Conservation (phyloP, 352 stramenopile genomes). For the Globisporangium viniferum region DNA sequence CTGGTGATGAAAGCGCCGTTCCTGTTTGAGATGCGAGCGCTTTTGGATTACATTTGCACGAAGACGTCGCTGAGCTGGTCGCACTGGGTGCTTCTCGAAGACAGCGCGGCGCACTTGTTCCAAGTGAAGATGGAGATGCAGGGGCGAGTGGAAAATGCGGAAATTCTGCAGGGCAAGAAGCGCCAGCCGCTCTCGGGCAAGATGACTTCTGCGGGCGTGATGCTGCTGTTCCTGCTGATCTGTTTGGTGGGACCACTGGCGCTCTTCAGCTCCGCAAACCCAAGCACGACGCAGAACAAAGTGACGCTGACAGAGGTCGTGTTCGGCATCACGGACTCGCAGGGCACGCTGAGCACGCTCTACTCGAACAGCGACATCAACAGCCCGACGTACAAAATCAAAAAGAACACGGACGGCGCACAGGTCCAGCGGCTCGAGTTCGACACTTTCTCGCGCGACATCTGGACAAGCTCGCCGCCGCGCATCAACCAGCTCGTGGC, state of each 20-base stretch:
- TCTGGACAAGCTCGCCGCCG: slow-evolving; percentile 72
- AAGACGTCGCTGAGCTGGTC: slow-evolving; percentile 79
- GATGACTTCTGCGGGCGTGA: slow-evolving; percentile 66
- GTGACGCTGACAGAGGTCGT: slow-evolving; percentile 57
- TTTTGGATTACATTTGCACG: slow-evolving; percentile 86
- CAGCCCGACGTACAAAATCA: slow-evolving; percentile 60
- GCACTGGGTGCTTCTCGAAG: slow-evolving; percentile 83
- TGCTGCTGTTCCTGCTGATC: slow-evolving; percentile 73
- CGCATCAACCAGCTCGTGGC: slow-evolving; percentile 65
- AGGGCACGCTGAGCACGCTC: slow-evolving; percentile 71
- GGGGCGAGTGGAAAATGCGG: slow-evolving; percentile 51
- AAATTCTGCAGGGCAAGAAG: slow-evolving; percentile 77
- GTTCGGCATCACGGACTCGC: slow-evolving; percentile 71
- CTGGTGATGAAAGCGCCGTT: slow-evolving; percentile 82
- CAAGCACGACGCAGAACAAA: slow-evolving; percentile 69
- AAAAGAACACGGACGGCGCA: slow-evolving; percentile 67
- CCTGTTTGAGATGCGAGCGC: slow-evolving; percentile 84
- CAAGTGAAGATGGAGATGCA: slow-evolving; percentile 80
- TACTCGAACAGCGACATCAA: slow-evolving; percentile 78
- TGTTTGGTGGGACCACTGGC: slow-evolving; percentile 75
- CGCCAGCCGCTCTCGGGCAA: slow-evolving; percentile 69
- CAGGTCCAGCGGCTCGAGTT: slow-evolving; percentile 79
- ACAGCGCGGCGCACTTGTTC: slow-evolving; percentile 78
- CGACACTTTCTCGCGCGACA: slow-evolving; percentile 68
- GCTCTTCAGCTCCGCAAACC: slow-evolving; percentile 87